Evolutionary conservation across 2,329 filamentous ascomycete species (phyloP), one percentile per base, ranked within the genome.

Genomic region (Alternaria sp.): DNA sequence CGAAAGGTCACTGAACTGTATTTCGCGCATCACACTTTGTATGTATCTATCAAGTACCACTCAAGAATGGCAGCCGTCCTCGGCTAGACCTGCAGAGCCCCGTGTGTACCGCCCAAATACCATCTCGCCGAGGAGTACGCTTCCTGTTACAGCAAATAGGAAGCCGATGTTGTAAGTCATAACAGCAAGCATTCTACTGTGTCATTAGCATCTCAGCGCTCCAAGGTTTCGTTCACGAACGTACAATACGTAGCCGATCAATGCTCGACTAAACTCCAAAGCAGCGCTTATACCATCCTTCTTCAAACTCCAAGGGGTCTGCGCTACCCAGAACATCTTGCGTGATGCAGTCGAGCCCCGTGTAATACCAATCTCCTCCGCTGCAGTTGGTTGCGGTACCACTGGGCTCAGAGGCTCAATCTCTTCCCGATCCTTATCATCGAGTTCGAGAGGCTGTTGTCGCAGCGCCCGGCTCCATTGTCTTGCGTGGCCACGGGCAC

Each of bases 101-200:
- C 69, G 68, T 15, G 70, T 73, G 28, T 75, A 78, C 41, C 71
- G 61, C 14, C 75, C 74, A 55, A 77, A 75, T 2, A 73, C 33
- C 41, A 76, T 33, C 57, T 78, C 74, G 21, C 73, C 75, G 1
- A 75, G 50, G 8, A 77, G 58, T 8, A 77, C 71, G 50, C 75
- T 75, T 8, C 73, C 72, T 1, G 72, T 70, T 2, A 78, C 72
- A 4, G 75, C 72, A 25, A 76, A 74, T 6, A 77, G 63, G 26
- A 78, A 72, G 2, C 74, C 74, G 2, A 75, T 68, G 37, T 77
- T 77, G 57, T 75, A 77, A 11, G 75, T 73, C 75, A 77, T 78
- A 0, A 77, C 73, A 3, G 74, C 74, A 9, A 77, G 60, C 75
- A 78, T 78, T 3, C 74, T 76, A 43, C 4, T 3, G 18, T 0